Base-by-base conservation (phyloP, 192 early-diverging fungal genomes). In the Geranomyces michiganensis region DNA sequence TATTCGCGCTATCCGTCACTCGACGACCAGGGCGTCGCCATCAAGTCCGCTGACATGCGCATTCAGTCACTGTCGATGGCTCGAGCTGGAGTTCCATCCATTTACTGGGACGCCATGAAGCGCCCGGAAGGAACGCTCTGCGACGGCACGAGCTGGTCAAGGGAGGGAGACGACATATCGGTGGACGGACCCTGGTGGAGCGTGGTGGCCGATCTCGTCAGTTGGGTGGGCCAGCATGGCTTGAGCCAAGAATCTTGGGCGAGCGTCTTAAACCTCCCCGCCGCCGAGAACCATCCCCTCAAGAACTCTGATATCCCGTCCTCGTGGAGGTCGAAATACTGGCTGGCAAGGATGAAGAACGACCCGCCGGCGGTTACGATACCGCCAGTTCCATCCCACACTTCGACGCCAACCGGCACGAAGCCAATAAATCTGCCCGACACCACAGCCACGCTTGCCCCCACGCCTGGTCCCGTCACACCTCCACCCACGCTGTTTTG, bases 31-130 rank as follows among this genome's bases (percentile, higher is more conserved):
- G 60, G 60, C 3, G 31, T 62, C 6, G 31, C 7, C 3, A 24
- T 6, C 3, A 62, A 62, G 31, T 7, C 29, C 6, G 36, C 60
- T 7, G 60, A 62, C 29, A 2, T 62, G 7, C 26, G 31, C 19
- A n/a, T 41, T 19, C 60, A 62, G 31, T 5, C 60, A 7, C 29
- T 62, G 17, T 5, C 60, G 60, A n/a, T 62, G 29, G 8, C 5
- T 4, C 5, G 27, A 30, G 6, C 27, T 3, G 60, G 60, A 45
- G 26, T 62, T 2, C 60, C 60, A 21, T 62, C 21, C 21, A 9
- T 62, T 24, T 62, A 62, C 26, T 55, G 51, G 51, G 51, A 55
- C 15, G 51, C 26, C 51, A 55, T 55, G 51, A 2, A 14, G 21
- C 4, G 26, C 51, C 21, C 26, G 8, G 51, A 55, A 55, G 51